Evolutionary conservation across 192 early-diverging fungal species (phyloP).

Genomic region (Diversispora eburnea): DNA sequence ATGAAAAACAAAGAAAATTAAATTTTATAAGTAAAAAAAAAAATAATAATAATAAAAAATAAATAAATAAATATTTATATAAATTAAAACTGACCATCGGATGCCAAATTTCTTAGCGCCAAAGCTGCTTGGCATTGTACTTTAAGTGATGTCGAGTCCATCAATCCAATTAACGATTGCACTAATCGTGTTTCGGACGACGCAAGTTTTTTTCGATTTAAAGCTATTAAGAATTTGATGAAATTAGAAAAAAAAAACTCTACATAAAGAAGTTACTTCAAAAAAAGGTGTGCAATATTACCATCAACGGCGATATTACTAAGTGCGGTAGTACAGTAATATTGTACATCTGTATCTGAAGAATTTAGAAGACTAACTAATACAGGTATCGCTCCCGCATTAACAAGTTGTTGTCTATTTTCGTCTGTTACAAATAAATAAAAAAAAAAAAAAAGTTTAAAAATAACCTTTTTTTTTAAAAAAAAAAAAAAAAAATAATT

Average conservation of each 20-base stretch:
- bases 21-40: background rate
- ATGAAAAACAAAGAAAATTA: slow-evolving; percentile 15
- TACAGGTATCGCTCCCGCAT: slow-evolving; percentile 78
- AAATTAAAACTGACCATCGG: slow-evolving; percentile 51
- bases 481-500: background rate
- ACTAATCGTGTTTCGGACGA: slow-evolving; percentile 71
- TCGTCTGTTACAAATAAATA: slow-evolving; percentile 41
- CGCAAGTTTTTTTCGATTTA: slow-evolving; percentile 62
- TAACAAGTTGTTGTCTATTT: slow-evolving; percentile 78
- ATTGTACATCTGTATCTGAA: slow-evolving; percentile 81
- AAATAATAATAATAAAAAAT: background rate
- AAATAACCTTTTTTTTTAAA: background rate
- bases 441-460: background rate
- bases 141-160: slow-evolving; percentile 74
- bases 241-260: background rate
- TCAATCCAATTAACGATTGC: slow-evolving; percentile 70
- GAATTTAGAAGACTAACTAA: slow-evolving; percentile 72
- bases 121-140: slow-evolving; percentile 87
- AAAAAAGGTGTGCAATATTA: background rate
- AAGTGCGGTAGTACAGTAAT: slow-evolving; percentile 86
- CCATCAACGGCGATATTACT: slow-evolving; percentile 87
- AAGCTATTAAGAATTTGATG: slow-evolving; percentile 22
- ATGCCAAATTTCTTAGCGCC: slow-evolving; percentile 82
- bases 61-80: background rate
- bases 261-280: background rate